Percentiles rank a stretch among this genome's conserved stretches.
phyloP scores from a whole-genome alignment of 345 rosid species.

The Eucalyptus caleyi region DNA sequence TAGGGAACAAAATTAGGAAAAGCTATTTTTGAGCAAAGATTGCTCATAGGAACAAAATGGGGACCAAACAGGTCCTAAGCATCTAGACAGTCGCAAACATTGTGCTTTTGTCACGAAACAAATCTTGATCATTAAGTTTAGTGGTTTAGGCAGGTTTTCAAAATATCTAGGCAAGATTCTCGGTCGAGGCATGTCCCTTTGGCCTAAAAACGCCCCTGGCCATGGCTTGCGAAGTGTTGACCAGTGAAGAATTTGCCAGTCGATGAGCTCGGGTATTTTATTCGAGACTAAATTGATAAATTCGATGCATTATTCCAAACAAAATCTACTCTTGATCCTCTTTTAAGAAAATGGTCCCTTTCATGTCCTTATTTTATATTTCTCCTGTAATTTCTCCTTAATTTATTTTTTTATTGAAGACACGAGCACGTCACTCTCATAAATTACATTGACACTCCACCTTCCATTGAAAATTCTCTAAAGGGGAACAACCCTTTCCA shows the following conservation, averaged over 20 bases:
- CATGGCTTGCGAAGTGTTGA: not conserved
- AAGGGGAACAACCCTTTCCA: not conserved
- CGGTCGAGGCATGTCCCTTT: rapidly evolving
- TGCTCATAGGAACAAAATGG: no score
- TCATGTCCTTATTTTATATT: not conserved
- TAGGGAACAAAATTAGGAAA: no score
- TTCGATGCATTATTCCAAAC: not conserved
- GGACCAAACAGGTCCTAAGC: not conserved
- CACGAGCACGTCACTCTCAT: not conserved
- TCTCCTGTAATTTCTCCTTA: not conserved
- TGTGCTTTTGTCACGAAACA: not conserved
- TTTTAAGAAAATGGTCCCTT: not conserved
- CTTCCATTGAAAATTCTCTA: not conserved
- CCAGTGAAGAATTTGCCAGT: not conserved
- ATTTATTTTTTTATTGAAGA: not conserved
- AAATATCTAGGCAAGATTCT: not conserved
- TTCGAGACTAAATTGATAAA: not conserved
- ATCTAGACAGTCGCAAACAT: not conserved
- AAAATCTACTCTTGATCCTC: not conserved
- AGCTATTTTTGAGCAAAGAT: no score
- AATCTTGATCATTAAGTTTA: not conserved
- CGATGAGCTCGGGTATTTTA: not conserved
- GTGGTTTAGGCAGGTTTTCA: not conserved
- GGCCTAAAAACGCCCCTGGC: not conserved
- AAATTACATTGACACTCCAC: not conserved